A percentile compares a stretch with the other conserved stretches of the same genome.
phyloP scores from a whole-genome alignment of 2,329 filamentous ascomycete genomes.

The Alternaria triticimaculans region DNA sequence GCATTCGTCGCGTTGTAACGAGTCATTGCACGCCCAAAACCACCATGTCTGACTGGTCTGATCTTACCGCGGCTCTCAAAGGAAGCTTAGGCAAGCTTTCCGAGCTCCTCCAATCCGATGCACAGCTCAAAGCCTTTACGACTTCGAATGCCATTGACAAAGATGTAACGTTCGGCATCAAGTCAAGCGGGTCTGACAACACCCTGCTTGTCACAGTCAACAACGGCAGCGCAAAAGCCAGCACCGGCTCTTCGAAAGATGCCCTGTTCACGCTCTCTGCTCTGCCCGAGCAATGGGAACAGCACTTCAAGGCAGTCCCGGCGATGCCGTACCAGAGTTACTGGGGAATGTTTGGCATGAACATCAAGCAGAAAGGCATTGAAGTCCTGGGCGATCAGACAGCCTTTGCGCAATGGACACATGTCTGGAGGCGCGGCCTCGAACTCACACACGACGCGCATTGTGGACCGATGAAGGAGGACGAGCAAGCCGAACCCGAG shows the following conservation, averaged over 20 bases:
- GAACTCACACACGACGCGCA: slow-evolving; percentile 58
- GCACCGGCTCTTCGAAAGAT: slow-evolving; percentile 38
- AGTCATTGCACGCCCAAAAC: background rate
- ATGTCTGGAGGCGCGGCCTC: slow-evolving; percentile 57
- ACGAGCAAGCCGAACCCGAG: slow-evolving; percentile 45
- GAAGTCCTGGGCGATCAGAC: slow-evolving; percentile 56
- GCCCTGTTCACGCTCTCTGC: slow-evolving; percentile 51
- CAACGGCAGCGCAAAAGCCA: slow-evolving; percentile 40
- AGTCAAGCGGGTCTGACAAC: slow-evolving; percentile 43
- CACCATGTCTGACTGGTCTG: slow-evolving; percentile 43
- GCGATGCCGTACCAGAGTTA: slow-evolving; percentile 55
- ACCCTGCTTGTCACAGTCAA: slow-evolving; percentile 42
- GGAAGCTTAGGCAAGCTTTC: slow-evolving; percentile 41
- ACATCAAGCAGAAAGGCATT: slow-evolving; percentile 58
- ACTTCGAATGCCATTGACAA: slow-evolving; percentile 44
- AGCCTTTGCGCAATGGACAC: slow-evolving; percentile 54
- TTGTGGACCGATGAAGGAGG: slow-evolving; percentile 53
- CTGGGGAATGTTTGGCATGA: slow-evolving; percentile 57
- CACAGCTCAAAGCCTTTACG: slow-evolving; percentile 46
- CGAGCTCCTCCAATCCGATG: slow-evolving; percentile 42
- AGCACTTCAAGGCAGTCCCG: slow-evolving; percentile 54
- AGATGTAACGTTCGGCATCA: slow-evolving; percentile 44
- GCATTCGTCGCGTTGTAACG: background rate
- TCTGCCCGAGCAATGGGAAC: slow-evolving; percentile 55
- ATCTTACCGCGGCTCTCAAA: slow-evolving; percentile 42